phyloP scores from a whole-genome alignment of 148 eudicot genomes.

The Rheum nobile region DNA sequence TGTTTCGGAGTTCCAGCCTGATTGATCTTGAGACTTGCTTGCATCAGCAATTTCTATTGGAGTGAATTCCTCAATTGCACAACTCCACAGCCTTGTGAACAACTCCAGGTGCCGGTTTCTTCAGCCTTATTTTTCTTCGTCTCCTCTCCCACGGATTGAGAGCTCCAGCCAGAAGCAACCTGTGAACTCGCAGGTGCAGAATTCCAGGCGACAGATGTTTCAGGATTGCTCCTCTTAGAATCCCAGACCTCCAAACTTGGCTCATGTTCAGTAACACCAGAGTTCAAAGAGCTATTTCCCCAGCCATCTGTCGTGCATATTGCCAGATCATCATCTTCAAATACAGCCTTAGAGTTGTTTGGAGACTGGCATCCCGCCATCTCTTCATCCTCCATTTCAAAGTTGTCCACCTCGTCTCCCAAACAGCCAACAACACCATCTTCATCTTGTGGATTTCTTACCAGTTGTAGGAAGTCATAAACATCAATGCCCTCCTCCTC shows the following conservation, averaged over 20 bases:
- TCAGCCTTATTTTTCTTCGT: too few species aligned
- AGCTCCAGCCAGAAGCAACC: too few species aligned
- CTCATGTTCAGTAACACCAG: background rate
- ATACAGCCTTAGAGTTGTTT: slow-evolving; percentile 35
- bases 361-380: slow-evolving; percentile 21
- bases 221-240: background rate
- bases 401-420: slow-evolving; percentile 53
- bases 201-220: background rate
- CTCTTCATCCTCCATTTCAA: slow-evolving; percentile 35
- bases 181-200: background rate
- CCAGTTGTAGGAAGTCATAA: slow-evolving; percentile 59
- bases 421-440: slow-evolving; percentile 42
- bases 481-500: slow-evolving; percentile 43
- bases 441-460: slow-evolving; percentile 28
- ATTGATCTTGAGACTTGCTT: background rate
- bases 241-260: background rate
- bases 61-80: slow-evolving; percentile 6
- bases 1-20: background rate
- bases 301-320: background rate
- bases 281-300: background rate
- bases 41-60: background rate
- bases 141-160: too few species aligned
- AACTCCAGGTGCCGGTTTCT: background rate
- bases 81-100: background rate
- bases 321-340: slow-evolving; percentile 35